phyloP scores from a whole-genome alignment of 2,329 filamentous ascomycete species.

The Iodosphaeria phyllophila region DNA sequence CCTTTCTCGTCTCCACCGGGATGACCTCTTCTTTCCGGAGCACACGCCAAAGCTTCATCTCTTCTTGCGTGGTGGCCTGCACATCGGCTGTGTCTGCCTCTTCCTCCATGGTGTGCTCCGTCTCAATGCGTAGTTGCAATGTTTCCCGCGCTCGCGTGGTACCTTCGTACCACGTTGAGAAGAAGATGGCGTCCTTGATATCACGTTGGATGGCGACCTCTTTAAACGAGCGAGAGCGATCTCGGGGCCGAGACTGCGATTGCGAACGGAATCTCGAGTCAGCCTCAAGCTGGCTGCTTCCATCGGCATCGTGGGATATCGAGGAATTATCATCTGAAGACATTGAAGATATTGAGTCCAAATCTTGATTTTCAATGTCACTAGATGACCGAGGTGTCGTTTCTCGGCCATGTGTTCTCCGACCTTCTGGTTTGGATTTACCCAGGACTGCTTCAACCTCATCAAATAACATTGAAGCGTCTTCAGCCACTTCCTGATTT shows the following conservation, averaged over 20 bases:
- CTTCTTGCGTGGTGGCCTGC: constrained; percentile 6
- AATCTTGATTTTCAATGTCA: constrained; percentile 1
- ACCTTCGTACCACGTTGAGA: constrained; percentile 5
- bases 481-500: constrained; percentile 4
- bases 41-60: constrained; percentile 9
- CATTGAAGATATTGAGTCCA: constrained; percentile 1
- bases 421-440: constrained; percentile 2
- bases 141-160: constrained; percentile 5
- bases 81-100: constrained; percentile 8
- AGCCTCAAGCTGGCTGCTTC: constrained; percentile 1
- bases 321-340: neutral
- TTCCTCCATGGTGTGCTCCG: constrained; percentile 10
- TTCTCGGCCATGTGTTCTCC: neutral
- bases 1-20: neutral
- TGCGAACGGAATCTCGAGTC: neutral
- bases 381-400: neutral
- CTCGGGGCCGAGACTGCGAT: neutral
- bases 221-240: constrained; percentile 1
- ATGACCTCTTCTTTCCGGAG: constrained; percentile 2
- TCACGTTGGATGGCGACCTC: constrained; percentile 3
- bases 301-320: neutral
- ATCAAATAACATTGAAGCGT: constrained; percentile 19
- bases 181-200: constrained; percentile 9
- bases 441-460: constrained; percentile 23
- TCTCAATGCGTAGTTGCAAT: constrained; percentile 6